Conservation (phyloP, 1,139 yeast species). For the Protomyces pachydermus region DNA sequence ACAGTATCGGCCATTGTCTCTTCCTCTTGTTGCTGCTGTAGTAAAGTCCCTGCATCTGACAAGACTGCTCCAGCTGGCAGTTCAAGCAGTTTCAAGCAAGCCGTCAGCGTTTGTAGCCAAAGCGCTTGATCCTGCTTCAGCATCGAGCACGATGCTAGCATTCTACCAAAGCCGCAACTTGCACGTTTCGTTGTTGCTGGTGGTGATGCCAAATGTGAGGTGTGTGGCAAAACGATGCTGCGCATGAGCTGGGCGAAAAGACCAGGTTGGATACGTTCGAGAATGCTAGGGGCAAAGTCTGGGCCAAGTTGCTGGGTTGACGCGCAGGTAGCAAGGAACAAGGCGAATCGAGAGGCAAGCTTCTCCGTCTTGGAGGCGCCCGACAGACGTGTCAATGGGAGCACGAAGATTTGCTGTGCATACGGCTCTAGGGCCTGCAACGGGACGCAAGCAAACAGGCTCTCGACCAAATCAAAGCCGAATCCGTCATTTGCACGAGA, state of each 20-base stretch:
- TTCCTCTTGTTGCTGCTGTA: not conserved
- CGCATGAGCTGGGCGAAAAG: constrained; percentile 61
- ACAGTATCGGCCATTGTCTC: not conserved
- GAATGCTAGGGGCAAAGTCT: constrained; percentile 51
- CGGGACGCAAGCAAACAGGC: constrained; percentile 58
- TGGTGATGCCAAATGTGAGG: constrained; percentile 60
- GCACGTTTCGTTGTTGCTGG: constrained; percentile 66
- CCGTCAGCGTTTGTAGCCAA: constrained; percentile 41
- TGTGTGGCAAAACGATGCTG: constrained; percentile 62
- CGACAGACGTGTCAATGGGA: constrained; percentile 65
- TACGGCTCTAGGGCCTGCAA: constrained; percentile 49
- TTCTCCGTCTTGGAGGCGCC: constrained; percentile 78
- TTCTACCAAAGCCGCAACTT: constrained; percentile 64
- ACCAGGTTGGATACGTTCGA: constrained; percentile 56
- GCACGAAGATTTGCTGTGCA: constrained; percentile 65
- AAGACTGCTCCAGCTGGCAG: constrained; percentile 25
- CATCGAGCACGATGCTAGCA: constrained; percentile 40
- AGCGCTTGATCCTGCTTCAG: constrained; percentile 34
- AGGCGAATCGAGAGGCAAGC: constrained; percentile 54
- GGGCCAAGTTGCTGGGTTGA: constrained; percentile 45
- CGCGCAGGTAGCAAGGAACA: constrained; percentile 62
- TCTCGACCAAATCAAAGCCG: constrained; percentile 80
- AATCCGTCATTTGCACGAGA: constrained; percentile 72
- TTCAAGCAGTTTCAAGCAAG: constrained; percentile 38
- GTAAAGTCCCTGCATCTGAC: constrained; percentile 9